phyloP scores from a whole-genome alignment of 768 basidiomycete species.

The Lactarius vividus region DNA sequence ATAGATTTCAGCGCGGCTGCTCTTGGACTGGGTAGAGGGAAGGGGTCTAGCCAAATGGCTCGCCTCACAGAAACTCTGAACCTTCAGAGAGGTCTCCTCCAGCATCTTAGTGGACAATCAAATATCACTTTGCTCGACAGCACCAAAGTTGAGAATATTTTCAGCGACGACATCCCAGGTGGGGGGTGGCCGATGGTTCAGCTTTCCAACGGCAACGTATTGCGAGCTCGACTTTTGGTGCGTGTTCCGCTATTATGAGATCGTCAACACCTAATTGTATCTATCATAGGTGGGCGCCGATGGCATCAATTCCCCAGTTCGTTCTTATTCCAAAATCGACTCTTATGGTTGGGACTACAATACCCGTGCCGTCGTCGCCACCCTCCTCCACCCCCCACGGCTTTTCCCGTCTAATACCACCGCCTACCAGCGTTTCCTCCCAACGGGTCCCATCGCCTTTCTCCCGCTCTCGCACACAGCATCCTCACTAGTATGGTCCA shows the following conservation, averaged over 20 bases:
- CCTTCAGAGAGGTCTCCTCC: slow-evolving; percentile 80
- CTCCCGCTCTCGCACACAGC: slow-evolving; percentile 75
- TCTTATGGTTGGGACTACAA: slow-evolving; percentile 92
- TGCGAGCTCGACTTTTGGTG: slow-evolving; percentile 76
- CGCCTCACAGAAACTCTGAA: slow-evolving; percentile 91
- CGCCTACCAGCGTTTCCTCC: slow-evolving; percentile 92
- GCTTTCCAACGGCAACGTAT: slow-evolving; percentile 60
- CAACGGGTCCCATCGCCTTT: slow-evolving; percentile 94
- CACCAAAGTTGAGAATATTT: slow-evolving; percentile 71
- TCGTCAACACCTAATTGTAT: slow-evolving; percentile 1
- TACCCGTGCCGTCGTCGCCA: slow-evolving; percentile 87
- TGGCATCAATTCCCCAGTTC: slow-evolving; percentile 92
- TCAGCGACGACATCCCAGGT: slow-evolving; percentile 43
- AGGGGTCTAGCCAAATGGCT: slow-evolving; percentile 56
- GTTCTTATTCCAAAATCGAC: slow-evolving; percentile 77
- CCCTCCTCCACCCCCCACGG: slow-evolving; percentile 70
- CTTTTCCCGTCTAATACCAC: slow-evolving; percentile 63
- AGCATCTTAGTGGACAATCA: slow-evolving; percentile 51
- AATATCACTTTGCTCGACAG: slow-evolving; percentile 66
- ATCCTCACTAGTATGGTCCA: slow-evolving; percentile 96
- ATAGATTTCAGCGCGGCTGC: slow-evolving; percentile 66
- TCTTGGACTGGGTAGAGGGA: slow-evolving; percentile 32
- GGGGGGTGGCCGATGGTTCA: slow-evolving; percentile 79
- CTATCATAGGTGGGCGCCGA: slow-evolving; percentile 82
- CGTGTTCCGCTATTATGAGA: slow-evolving; percentile 30